Percentiles rank a stretch among this genome's conserved stretches.
These are phyloP conservation scores for Pseudogymnoascus sp. DNA, from an alignment of 2,329 filamentous ascomycete genomes.

Conservation along the genomic window DNA sequence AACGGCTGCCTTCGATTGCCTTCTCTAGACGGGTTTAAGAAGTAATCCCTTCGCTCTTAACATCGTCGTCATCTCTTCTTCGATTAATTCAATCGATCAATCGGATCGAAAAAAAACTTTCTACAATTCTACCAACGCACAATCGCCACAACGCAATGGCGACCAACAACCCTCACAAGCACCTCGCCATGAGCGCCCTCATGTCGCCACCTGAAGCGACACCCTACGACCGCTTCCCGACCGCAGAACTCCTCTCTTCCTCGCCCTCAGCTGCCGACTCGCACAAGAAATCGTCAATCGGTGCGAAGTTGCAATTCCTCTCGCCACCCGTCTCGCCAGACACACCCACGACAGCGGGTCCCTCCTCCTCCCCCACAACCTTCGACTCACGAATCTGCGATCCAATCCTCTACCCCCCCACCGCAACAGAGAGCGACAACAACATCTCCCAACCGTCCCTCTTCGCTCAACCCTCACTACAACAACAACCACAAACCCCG, in stretches of 20 bases:
- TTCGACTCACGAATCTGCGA: constrained; percentile 36
- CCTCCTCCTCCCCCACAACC: constrained; percentile 21
- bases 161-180: not conserved
- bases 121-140: not conserved
- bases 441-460: constrained; percentile 40
- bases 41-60: not conserved
- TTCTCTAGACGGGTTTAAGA: not conserved
- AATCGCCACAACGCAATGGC: not conserved
- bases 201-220: constrained; percentile 56
- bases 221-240: constrained; percentile 44
- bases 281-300: constrained; percentile 21
- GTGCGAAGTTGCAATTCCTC: constrained; percentile 34
- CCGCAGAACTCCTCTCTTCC: constrained; percentile 16
- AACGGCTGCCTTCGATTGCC: not conserved
- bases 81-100: not conserved
- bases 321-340: constrained; percentile 53
- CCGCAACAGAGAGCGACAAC: constrained; percentile 30
- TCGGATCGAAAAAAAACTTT: not conserved
- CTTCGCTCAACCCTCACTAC: constrained; percentile 34
- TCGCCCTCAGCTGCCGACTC: not conserved
- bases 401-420: constrained; percentile 49
- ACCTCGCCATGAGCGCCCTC: constrained; percentile 42
- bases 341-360: constrained; percentile 25
- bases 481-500: constrained; percentile 13
- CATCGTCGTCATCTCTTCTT: not conserved